Evolutionary conservation across 352 stramenopile species (phyloP).

Genomic region (Globisporangium nodosum): DNA sequence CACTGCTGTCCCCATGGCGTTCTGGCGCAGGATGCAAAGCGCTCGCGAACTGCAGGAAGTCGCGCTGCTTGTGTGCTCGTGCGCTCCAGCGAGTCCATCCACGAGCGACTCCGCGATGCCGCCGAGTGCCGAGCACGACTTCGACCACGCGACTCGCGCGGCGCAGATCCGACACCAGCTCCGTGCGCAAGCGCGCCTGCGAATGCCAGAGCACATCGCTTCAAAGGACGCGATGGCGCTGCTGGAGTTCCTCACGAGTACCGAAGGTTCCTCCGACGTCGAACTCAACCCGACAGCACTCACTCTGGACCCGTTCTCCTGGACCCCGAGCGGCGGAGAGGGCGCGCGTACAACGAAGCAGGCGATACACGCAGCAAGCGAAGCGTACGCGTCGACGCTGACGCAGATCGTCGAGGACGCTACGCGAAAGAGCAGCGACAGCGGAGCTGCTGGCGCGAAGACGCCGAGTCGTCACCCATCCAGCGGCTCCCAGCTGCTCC

Average conservation of each 20-base stretch:
- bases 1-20: conserved; percentile 3
- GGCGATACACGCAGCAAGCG: conserved; percentile 4
- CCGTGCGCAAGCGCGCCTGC: background rate
- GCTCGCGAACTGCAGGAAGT: conserved; percentile 10
- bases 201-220: background rate
- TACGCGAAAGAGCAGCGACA: background rate
- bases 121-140: background rate
- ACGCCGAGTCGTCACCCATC: background rate
- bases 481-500: background rate
- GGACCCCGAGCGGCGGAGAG: background rate
- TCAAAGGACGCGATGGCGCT: background rate
- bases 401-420: background rate
- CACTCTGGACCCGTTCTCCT: conserved; percentile 3
- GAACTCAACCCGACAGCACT: background rate
- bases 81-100: conserved; percentile 5
- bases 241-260: conserved; percentile 4
- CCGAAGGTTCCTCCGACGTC: background rate
- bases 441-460: background rate
- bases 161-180: conserved; percentile 12
- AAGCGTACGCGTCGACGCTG: conserved; percentile 4
- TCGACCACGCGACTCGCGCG: conserved; percentile 1
- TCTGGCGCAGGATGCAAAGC: conserved; percentile 10
- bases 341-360: background rate
- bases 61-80: conserved; percentile 12
- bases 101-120: background rate